Evolutionary conservation across 345 rosid genomes (phyloP).

Genomic region (Aethionema arabicum): DNA sequence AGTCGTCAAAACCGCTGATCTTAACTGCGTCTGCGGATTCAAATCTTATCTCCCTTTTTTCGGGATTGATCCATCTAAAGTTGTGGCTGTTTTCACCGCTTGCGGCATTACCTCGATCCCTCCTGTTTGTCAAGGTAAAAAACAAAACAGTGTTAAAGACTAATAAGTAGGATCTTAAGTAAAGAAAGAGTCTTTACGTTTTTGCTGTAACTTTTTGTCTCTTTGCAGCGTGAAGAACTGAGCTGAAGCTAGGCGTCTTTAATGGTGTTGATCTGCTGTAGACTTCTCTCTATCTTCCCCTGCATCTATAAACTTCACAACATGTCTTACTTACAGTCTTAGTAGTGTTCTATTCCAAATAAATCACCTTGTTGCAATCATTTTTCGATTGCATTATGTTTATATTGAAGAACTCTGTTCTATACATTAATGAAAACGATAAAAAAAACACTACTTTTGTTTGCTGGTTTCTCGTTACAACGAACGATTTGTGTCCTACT

Average conservation of each 20-base stretch:
- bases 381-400: slow-evolving; percentile 8
- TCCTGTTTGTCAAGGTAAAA: slow-evolving; percentile 40
- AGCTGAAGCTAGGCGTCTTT: background rate
- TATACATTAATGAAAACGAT: slow-evolving; percentile 4
- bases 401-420: slow-evolving; percentile 22
- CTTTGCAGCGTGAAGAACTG: slow-evolving; percentile 26
- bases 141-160: background rate
- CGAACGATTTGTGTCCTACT: background rate
- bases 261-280: background rate
- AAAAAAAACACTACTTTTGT: background rate
- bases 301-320: background rate
- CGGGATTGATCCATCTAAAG: slow-evolving; percentile 45
- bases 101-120: slow-evolving; percentile 43
- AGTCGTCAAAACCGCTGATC: slow-evolving; percentile 37
- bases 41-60: slow-evolving; percentile 45
- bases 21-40: slow-evolving; percentile 50
- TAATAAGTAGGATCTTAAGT: slow-evolving; percentile 14
- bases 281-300: background rate
- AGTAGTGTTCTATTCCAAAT: slow-evolving; percentile 17
- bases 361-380: slow-evolving; percentile 13
- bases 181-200: slow-evolving; percentile 3
- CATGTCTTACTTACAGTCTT: background rate
- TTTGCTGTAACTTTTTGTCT: slow-evolving; percentile 4
- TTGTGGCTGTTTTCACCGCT: slow-evolving; percentile 47
- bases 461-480: slow-evolving; percentile 11